phyloP scores from a whole-genome alignment of 768 basidiomycete genomes.

The Pleurotus ostreatus region DNA sequence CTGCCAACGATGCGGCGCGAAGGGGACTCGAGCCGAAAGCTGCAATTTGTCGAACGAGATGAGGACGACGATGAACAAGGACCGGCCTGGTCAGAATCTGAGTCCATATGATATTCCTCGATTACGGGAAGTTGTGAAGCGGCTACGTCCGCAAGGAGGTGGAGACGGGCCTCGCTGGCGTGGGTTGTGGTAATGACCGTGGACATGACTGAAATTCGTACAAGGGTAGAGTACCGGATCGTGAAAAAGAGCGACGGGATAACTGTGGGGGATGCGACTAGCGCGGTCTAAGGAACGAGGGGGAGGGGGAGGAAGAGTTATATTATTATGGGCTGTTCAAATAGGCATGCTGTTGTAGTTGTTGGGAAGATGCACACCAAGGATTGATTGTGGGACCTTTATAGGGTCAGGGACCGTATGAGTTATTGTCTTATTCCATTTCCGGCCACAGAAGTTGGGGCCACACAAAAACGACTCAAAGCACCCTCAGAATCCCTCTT shows the following conservation, averaged over 20 bases:
- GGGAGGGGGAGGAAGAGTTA: neutral
- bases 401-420: neutral
- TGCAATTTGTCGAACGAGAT: neutral
- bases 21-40: neutral
- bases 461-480: neutral
- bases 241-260: constrained; percentile 1
- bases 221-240: neutral
- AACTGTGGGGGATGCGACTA: constrained; percentile 2
- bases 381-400: neutral
- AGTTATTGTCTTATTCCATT: constrained; percentile 7
- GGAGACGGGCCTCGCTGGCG: constrained; percentile 3
- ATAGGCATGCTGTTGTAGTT: constrained; percentile 2
- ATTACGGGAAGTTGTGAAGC: neutral
- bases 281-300: constrained; percentile 3
- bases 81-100: neutral
- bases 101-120: neutral
- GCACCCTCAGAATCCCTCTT: neutral
- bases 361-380: constrained; percentile 1
- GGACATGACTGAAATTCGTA: constrained; percentile 1
- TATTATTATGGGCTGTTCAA: neutral
- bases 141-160: constrained; percentile 5
- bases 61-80: neutral
- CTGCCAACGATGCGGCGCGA: neutral
- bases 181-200: constrained; percentile 3
- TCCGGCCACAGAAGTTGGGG: neutral